These are phyloP conservation scores for Ilex paraguariensis DNA, from an alignment of 305 asterid species.

Conservation along the genomic window DNA sequence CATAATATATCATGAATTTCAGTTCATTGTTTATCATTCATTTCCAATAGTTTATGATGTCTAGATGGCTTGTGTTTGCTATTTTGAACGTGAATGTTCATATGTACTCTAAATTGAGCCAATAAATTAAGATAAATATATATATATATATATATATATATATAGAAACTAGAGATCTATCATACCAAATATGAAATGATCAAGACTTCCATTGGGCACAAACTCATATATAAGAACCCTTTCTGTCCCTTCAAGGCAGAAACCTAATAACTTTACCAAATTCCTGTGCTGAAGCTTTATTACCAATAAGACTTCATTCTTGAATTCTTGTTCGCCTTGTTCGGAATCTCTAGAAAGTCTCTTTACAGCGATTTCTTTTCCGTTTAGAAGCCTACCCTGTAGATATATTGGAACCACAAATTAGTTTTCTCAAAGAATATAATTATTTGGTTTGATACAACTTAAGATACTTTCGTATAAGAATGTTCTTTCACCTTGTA, in stretches of 20 bases:
- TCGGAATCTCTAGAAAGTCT: conserved; percentile 20
- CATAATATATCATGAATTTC: background rate
- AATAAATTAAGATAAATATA: no score
- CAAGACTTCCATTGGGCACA: conserved; percentile 24
- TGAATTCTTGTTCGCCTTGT: conserved; percentile 2
- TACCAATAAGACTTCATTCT: conserved; percentile 1
- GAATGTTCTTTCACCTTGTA: conserved; percentile 28
- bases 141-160: no score
- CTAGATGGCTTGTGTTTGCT: no score
- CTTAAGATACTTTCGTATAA: no score
- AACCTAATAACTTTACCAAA: conserved; percentile 26
- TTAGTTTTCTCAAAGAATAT: no score
- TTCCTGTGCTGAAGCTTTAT: conserved; percentile 33
- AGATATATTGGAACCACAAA: background rate
- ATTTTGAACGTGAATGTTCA: background rate
- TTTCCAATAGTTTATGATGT: no score
- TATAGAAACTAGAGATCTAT: background rate
- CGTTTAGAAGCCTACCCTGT: background rate
- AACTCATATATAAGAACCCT: conserved; percentile 24
- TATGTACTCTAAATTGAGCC: no score
- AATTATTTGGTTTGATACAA: no score
- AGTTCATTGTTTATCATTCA: no score
- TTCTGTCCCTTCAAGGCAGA: conserved; percentile 26
- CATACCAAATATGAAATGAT: conserved; percentile 36
- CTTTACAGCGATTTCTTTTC: conserved; percentile 23